A percentile compares a stretch with the other conserved stretches of the same genome.
Conservation (phyloP, 140 eudicot species). For the Oenanthe javanica region DNA sequence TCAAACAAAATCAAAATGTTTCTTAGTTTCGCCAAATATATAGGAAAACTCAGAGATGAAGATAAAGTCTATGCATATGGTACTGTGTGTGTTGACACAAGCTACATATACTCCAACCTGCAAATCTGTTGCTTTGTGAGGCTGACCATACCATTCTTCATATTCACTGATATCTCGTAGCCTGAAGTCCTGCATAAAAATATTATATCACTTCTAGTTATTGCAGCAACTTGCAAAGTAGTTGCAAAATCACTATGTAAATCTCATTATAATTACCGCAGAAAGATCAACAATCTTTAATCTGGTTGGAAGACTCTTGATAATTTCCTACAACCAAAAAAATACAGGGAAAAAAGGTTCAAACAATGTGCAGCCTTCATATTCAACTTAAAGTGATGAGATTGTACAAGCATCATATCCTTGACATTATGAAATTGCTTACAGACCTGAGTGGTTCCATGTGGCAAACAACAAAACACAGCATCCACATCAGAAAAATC, state of each 20-base stretch:
- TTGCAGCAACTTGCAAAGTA: not conserved
- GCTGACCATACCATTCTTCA: slow-evolving; percentile 97
- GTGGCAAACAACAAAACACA: slow-evolving; percentile 98
- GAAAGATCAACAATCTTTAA: slow-evolving; percentile 95
- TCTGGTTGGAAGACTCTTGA: slow-evolving; percentile 65
- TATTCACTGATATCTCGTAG: slow-evolving; percentile 67
- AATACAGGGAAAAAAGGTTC: not conserved
- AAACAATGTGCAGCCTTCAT: not conserved
- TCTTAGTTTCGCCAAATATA: not conserved
- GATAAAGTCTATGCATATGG: too few species aligned
- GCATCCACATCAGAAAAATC: slow-evolving; percentile 92
- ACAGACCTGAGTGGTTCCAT: slow-evolving; percentile 96
- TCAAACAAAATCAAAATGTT: slow-evolving; percentile 6
- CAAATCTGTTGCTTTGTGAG: slow-evolving; percentile 75
- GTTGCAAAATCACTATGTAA: not conserved
- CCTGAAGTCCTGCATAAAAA: slow-evolving; percentile 72
- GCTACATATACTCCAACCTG: slow-evolving; percentile 40
- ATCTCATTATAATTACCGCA: slow-evolving; percentile 45
- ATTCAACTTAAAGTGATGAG: not conserved
- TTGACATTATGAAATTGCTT: not conserved
- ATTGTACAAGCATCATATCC: not conserved
- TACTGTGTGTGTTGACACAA: not conserved
- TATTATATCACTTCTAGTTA: slow-evolving; percentile 6
- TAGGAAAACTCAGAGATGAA: not conserved
- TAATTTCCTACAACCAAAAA: slow-evolving; percentile 59